These are phyloP conservation scores for Calonectria pauciramosa DNA, from an alignment of 2,329 filamentous ascomycete genomes.

Conservation along the genomic window DNA sequence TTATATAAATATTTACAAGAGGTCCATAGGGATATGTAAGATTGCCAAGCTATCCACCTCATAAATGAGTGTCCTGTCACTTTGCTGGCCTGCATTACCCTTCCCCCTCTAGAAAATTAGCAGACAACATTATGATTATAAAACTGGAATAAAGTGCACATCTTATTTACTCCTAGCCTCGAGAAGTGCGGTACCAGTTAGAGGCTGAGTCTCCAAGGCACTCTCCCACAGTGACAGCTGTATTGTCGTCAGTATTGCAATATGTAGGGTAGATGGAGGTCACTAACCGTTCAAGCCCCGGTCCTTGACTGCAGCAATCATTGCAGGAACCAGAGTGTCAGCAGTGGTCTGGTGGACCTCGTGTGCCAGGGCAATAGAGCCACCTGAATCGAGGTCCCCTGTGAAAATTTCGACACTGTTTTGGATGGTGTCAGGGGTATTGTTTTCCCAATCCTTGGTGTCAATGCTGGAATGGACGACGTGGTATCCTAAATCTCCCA, in stretches of 20 bases:
- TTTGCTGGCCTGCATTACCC: not conserved
- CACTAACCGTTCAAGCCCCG: constrained; percentile 27
- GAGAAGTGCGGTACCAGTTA: constrained; percentile 21
- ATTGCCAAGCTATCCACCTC: not conserved
- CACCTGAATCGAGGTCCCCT: constrained; percentile 40
- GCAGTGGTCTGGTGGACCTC: constrained; percentile 60
- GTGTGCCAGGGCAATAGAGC: constrained; percentile 63
- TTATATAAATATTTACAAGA: not conserved
- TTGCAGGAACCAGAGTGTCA: constrained; percentile 46
- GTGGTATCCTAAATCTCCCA: constrained; percentile 60
- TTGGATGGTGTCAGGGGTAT: constrained; percentile 59
- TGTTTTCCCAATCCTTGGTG: constrained; percentile 68
- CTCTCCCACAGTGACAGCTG: constrained; percentile 20
- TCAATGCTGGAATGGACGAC: constrained; percentile 68
- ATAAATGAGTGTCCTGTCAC: not conserved
- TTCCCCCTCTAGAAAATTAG: not conserved
- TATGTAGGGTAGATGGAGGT: not conserved
- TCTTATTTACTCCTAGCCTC: not conserved
- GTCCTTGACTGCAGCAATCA: constrained; percentile 20
- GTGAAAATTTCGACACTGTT: constrained; percentile 51
- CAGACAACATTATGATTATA: not conserved
- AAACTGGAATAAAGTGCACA: not conserved
- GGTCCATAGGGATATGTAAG: not conserved
- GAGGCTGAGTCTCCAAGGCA: constrained; percentile 6
- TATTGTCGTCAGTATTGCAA: not conserved